Evolutionary conservation across 306 rosid species (phyloP).

Genomic region (Delonix regia): DNA sequence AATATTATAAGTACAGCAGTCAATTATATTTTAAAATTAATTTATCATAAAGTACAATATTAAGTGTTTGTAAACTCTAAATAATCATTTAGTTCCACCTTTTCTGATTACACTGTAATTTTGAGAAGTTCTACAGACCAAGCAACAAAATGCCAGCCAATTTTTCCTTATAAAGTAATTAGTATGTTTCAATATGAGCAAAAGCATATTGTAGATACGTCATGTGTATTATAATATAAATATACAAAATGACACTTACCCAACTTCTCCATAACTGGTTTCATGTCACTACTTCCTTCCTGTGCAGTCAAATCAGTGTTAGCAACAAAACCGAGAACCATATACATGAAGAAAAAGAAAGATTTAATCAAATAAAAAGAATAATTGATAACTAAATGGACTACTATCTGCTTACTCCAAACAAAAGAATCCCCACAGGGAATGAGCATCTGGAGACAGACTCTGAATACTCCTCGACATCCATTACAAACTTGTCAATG

Average conservation of each 20-base stretch:
- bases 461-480: constrained; percentile 49
- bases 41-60: neutral
- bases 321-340: constrained; percentile 17
- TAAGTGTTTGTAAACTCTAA: neutral
- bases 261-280: constrained; percentile 48
- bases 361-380: constrained; percentile 7
- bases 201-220: constrained; percentile 8
- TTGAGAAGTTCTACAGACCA: constrained; percentile 14
- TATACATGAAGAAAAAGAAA: neutral
- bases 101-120: constrained; percentile 12
- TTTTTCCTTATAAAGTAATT: constrained; percentile 18
- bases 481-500: constrained; percentile 39
- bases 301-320: constrained; percentile 29
- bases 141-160: constrained; percentile 16
- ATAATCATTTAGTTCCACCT: constrained; percentile 12
- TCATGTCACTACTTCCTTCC: constrained; percentile 44
- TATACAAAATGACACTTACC: constrained; percentile 42
- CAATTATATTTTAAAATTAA: constrained; percentile 21
- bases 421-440: constrained; percentile 48
- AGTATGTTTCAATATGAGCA: constrained; percentile 11
- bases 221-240: neutral
- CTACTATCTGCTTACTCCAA: constrained; percentile 48
- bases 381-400: constrained; percentile 14
- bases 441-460: constrained; percentile 42
- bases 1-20: neutral